These are phyloP conservation scores for Naganishia liquefaciens DNA, from an alignment of 1,284 basidiomycete genomes.

Conservation along the genomic window DNA sequence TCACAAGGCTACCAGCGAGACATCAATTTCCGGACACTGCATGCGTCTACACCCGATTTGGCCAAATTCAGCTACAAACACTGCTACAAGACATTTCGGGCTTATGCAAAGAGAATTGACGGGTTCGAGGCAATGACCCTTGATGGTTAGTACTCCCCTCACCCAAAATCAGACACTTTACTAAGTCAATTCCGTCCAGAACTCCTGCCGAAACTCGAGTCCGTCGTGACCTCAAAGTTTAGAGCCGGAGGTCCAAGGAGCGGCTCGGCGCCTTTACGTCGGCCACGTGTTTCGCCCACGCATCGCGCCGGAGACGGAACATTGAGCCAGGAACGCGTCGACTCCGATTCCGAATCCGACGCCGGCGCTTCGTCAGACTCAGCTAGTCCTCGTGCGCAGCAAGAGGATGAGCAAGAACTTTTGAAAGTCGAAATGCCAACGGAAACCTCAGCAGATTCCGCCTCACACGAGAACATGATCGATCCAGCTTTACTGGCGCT, in stretches of 20 bases:
- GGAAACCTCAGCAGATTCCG: neutral
- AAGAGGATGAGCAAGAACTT: neutral
- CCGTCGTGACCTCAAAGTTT: slow-evolving; percentile 12
- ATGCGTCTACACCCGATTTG: slow-evolving; percentile 16
- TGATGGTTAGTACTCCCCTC: neutral
- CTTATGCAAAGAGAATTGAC: slow-evolving; percentile 24
- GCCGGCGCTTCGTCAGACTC: slow-evolving; percentile 11
- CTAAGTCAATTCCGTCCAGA: neutral
- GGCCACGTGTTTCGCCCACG: slow-evolving; percentile 2
- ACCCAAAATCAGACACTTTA: neutral
- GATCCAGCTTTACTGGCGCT: slow-evolving; percentile 18
- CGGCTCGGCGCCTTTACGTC: slow-evolving; percentile 12
- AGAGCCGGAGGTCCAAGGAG: slow-evolving; percentile 11
- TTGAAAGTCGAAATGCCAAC: slow-evolving; percentile 1
- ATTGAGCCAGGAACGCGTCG: slow-evolving; percentile 14
- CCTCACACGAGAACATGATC: slow-evolving; percentile 10
- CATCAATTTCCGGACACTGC: slow-evolving; percentile 26
- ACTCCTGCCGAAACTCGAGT: slow-evolving; percentile 19
- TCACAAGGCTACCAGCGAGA: slow-evolving; percentile 17
- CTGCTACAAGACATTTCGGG: slow-evolving; percentile 28
- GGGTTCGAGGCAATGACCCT: slow-evolving; percentile 16
- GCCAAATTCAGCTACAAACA: slow-evolving; percentile 27
- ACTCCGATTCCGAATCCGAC: slow-evolving; percentile 14
- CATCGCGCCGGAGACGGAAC: slow-evolving; percentile 2
- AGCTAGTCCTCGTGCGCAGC: neutral